These are phyloP conservation scores for Candida jianshihensis DNA, from an alignment of 805 yeast species.

Conservation along the genomic window DNA sequence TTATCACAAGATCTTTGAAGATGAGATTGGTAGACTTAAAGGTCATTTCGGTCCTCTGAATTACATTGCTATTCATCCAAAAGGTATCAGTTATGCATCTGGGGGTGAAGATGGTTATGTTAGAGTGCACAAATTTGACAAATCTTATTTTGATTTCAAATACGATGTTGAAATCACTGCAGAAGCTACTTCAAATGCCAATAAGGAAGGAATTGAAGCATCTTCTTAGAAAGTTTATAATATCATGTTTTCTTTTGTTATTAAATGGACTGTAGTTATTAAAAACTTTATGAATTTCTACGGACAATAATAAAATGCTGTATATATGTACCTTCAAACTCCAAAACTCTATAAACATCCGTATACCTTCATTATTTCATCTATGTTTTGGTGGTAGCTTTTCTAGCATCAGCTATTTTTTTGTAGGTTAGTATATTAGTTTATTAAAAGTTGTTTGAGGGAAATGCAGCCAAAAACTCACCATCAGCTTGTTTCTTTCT, in stretches of 20 bases:
- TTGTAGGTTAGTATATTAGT: conserved; percentile 5
- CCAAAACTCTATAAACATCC: not conserved
- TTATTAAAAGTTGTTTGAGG: too few species aligned
- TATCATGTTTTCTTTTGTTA: too few species aligned
- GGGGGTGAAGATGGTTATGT: conserved; percentile 99
- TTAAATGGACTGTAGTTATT: too few species aligned
- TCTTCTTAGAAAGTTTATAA: too few species aligned
- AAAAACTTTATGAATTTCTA: conserved; percentile 1
- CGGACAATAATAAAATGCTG: too few species aligned
- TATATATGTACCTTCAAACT: not conserved
- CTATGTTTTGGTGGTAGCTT: conserved; percentile 26
- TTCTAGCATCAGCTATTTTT: conserved; percentile 41
- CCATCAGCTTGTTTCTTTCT: conserved; percentile 85
- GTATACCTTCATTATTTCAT: not conserved
- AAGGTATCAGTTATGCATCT: conserved; percentile 87
- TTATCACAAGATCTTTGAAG: conserved; percentile 90
- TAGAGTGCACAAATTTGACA: conserved; percentile 90
- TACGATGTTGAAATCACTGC: conserved; percentile 88
- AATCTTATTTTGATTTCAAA: conserved; percentile 85
- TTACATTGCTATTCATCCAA: conserved; percentile 89
- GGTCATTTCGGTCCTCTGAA: conserved; percentile 99
- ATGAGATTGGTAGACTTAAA: conserved; percentile 93
- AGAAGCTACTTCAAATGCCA: conserved; percentile 27
- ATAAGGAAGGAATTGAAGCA: not conserved
- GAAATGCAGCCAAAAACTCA: conserved; percentile 27